Percentiles rank a stretch among this genome's conserved stretches.
Evolutionary conservation across 2,329 filamentous ascomycete species (phyloP).

Genomic region (Meredithiella fracta): DNA sequence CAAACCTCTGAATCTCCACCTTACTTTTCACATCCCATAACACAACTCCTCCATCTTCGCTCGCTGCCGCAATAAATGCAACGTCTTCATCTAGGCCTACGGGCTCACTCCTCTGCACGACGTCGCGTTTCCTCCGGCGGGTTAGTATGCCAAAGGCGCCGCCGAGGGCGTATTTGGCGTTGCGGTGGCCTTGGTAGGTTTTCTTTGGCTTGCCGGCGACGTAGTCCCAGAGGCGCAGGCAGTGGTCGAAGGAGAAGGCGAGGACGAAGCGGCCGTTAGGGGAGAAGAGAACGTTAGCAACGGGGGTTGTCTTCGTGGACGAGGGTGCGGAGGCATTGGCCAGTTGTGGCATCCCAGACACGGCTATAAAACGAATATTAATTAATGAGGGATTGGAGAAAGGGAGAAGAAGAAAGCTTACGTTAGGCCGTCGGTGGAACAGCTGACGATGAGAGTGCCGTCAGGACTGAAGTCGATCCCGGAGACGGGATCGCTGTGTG

Average conservation of each 20-base stretch:
- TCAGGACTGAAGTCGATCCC: conserved; percentile 88
- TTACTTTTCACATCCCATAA: conserved; percentile 88
- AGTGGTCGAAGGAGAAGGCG: conserved; percentile 80
- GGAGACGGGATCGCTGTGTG: conserved; percentile 85
- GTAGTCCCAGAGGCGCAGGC: conserved; percentile 88
- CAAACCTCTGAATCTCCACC: conserved; percentile 54
- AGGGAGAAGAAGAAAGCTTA: conserved; percentile 25
- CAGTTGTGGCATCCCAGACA: conserved; percentile 90
- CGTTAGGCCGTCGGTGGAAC: conserved; percentile 81
- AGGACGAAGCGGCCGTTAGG: conserved; percentile 89
- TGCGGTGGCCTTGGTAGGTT: conserved; percentile 87
- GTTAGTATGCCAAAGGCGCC: conserved; percentile 55
- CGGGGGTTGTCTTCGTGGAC: conserved; percentile 69
- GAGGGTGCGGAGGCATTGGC: conserved; percentile 84
- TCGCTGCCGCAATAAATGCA: conserved; percentile 62
- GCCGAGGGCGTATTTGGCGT: conserved; percentile 68
- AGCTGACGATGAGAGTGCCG: conserved; percentile 81
- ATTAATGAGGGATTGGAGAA: not conserved
- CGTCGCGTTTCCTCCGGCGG: conserved; percentile 12
- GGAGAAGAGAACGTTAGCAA: conserved; percentile 56
- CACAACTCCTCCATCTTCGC: conserved; percentile 71
- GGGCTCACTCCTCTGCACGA: conserved; percentile 10
- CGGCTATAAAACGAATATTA: conserved; percentile 32
- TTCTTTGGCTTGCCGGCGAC: conserved; percentile 82
- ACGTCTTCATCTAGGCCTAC: not conserved